phyloP scores from a whole-genome alignment of 208 protist genomes.

The Naegleria lovaniensis region DNA sequence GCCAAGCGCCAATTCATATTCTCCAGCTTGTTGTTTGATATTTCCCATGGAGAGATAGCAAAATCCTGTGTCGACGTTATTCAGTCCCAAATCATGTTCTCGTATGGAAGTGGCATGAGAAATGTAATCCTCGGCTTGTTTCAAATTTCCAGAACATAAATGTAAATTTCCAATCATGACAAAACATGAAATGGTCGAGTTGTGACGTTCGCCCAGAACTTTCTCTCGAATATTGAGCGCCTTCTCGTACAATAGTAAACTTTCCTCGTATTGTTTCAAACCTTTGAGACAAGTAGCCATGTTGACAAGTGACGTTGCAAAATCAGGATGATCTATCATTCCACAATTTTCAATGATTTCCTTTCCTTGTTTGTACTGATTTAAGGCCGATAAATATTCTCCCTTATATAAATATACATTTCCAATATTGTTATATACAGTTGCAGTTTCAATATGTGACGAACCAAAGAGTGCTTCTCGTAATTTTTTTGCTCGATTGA shows the following conservation, averaged over 20 bases:
- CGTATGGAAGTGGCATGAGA: background rate
- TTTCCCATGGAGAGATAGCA: background rate
- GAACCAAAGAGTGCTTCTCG: background rate
- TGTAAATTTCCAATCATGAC: background rate
- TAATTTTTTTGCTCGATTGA: background rate
- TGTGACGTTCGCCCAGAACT: background rate
- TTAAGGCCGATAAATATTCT: background rate
- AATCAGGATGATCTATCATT: background rate
- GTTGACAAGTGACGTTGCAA: background rate
- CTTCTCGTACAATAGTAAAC: background rate
- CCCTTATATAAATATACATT: background rate
- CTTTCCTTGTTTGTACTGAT: background rate
- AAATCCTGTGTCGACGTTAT: background rate
- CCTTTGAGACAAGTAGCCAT: background rate
- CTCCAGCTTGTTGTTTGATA: background rate
- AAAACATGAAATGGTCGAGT: background rate
- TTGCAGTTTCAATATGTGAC: background rate
- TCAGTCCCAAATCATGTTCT: background rate
- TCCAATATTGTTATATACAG: constrained; percentile 4
- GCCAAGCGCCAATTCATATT: background rate
- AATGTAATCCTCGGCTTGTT: background rate
- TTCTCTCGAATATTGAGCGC: background rate
- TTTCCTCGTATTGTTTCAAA: background rate
- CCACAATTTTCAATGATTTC: background rate
- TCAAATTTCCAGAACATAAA: background rate